Conservation (phyloP, 108 stramenopile species). For the Schizochytrium sp. region DNA sequence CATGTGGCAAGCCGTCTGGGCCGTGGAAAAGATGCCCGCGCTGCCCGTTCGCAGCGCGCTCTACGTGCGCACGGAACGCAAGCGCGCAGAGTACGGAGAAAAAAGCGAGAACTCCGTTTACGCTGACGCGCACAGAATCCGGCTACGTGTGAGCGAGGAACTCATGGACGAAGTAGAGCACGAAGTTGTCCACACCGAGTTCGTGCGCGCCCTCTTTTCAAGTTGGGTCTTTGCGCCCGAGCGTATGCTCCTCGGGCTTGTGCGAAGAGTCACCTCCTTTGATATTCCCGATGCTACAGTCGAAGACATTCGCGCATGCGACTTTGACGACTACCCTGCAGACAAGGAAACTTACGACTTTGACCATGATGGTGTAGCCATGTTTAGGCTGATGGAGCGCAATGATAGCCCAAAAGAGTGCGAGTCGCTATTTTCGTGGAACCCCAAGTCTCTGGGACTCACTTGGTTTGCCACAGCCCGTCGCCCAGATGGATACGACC, state of each 20-base stretch:
- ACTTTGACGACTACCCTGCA: neutral
- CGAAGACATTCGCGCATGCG: neutral
- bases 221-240: neutral
- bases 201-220: neutral
- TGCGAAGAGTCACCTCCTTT: neutral
- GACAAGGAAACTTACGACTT: neutral
- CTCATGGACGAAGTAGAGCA: too few relatives aligned
- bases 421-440: neutral
- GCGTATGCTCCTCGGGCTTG: neutral
- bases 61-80: too few relatives aligned
- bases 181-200: neutral
- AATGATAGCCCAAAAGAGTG: neutral
- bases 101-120: too few relatives aligned
- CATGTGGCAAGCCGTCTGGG: too few relatives aligned
- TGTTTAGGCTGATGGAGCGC: neutral
- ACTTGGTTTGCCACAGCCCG: neutral
- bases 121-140: too few relatives aligned
- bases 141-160: too few relatives aligned
- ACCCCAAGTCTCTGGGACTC: neutral
- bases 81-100: too few relatives aligned
- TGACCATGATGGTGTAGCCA: neutral
- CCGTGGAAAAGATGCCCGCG: too few relatives aligned
- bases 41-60: too few relatives aligned
- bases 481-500: neutral
- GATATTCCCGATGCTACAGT: neutral